Percentiles rank a stretch among this genome's conserved stretches.
Evolutionary conservation across 2,329 filamentous ascomycete species (phyloP).

Genomic region (Exophiala aquamarina): DNA sequence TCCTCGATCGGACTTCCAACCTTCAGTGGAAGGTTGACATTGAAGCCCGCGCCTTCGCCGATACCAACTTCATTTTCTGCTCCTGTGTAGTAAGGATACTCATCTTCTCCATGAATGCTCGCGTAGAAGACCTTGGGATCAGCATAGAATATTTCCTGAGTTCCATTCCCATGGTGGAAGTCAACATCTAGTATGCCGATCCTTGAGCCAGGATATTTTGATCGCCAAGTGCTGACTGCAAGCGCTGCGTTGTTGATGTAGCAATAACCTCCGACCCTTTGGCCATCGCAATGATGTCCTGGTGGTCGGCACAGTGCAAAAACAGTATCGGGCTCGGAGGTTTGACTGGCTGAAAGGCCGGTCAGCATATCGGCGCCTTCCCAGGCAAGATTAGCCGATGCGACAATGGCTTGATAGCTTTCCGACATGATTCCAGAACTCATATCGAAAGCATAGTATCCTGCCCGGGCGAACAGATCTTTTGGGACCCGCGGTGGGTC

Average conservation of each 20-base stretch:
- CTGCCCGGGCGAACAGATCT: conserved; percentile 26
- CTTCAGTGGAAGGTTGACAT: conserved; percentile 26
- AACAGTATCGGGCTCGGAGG: conserved; percentile 20
- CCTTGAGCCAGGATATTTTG: conserved; percentile 8
- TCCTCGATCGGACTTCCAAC: conserved; percentile 21
- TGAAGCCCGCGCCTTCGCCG: conserved; percentile 18
- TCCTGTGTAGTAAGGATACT: conserved; percentile 34
- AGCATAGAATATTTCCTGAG: conserved; percentile 32
- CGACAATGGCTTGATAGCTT: conserved; percentile 24
- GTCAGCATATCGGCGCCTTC: conserved; percentile 24
- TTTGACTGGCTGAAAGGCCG: conserved; percentile 1
- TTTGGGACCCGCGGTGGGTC: conserved; percentile 22
- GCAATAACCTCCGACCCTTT: conserved; percentile 28
- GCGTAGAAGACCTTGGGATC: conserved; percentile 33
- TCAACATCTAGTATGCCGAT: conserved; percentile 28
- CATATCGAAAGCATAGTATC: conserved; percentile 30
- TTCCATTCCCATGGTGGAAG: conserved; percentile 30
- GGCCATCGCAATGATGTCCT: conserved; percentile 29
- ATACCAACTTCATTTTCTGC: conserved; percentile 18
- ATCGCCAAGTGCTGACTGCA: conserved; percentile 20
- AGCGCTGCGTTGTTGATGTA: conserved; percentile 29
- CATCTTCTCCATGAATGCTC: conserved; percentile 36
- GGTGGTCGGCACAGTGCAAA: conserved; percentile 27
- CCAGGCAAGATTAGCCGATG: conserved; percentile 27
- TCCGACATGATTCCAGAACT: conserved; percentile 26